These are phyloP conservation scores for Chrysoporthe deuterocubensis DNA, from an alignment of 2,329 filamentous ascomycete genomes.

Conservation along the genomic window DNA sequence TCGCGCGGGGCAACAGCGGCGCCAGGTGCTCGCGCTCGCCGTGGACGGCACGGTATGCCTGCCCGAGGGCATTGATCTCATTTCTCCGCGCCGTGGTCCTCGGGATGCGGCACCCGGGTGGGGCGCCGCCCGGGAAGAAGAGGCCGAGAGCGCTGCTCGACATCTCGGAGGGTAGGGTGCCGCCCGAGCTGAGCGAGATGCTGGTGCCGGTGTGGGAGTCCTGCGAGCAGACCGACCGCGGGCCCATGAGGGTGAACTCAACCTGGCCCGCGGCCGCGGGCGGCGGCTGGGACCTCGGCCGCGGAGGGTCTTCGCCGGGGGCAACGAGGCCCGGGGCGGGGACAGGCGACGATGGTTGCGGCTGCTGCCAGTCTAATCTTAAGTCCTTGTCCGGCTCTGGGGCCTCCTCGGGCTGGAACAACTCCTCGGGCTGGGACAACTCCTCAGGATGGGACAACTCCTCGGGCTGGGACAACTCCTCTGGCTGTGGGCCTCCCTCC, in stretches of 20 bases:
- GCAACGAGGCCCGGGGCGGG: neutral
- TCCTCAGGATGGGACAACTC: no score
- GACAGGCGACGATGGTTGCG: neutral
- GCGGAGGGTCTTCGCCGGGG: neutral
- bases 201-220: neutral
- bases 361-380: neutral
- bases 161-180: neutral
- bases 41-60: neutral
- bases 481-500: neutral
- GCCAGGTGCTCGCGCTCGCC: neutral
- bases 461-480: neutral
- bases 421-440: neutral
- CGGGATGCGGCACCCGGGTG: neutral
- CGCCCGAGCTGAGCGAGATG: neutral
- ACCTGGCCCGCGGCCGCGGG: no score
- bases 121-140: neutral
- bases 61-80: neutral
- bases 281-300: no score
- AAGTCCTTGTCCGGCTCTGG: neutral
- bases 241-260: conserved; percentile 3
- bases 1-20: neutral
- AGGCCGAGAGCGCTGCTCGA: neutral
- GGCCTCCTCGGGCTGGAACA: neutral
- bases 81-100: neutral
- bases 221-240: neutral